phyloP scores from a whole-genome alignment of 305 asterid genomes.

The Solanum hybrid region DNA sequence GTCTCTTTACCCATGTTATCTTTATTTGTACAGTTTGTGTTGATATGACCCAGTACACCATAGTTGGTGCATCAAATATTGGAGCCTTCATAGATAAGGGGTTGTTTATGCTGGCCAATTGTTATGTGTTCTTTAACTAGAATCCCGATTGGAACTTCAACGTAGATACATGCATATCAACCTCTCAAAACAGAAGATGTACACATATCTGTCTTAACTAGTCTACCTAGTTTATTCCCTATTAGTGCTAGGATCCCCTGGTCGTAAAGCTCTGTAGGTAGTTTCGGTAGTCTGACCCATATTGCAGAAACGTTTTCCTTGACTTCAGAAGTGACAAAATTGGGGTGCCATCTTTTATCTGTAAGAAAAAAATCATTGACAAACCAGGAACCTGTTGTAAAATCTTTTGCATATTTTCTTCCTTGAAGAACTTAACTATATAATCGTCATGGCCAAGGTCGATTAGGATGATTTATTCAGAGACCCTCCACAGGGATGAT shows the following conservation, averaged over 20 bases:
- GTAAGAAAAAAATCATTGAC: not conserved
- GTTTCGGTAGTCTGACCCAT: not conserved
- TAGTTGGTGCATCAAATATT: rapidly evolving
- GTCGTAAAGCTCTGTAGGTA: not conserved
- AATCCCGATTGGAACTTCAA: not conserved
- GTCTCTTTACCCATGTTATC: no score
- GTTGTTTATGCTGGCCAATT: not conserved
- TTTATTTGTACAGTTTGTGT: not conserved
- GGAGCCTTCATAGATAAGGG: not conserved
- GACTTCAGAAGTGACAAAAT: not conserved
- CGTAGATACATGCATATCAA: not conserved
- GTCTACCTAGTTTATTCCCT: not conserved
- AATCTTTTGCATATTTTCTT: not conserved
- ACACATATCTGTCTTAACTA: not conserved
- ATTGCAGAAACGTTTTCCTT: not conserved
- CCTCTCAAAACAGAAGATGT: not conserved
- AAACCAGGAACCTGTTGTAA: not conserved
- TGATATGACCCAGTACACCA: not conserved
- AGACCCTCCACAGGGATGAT: not conserved
- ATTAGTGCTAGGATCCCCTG: not conserved
- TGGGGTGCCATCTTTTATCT: not conserved
- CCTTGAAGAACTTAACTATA: not conserved
- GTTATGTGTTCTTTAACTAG: not conserved
- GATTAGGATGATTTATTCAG: not conserved
- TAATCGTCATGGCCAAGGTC: not conserved